Evolutionary conservation across 768 basidiomycete species (phyloP), one percentile per base, ranked within the genome.

Genomic region (Podaxis sp.): DNA sequence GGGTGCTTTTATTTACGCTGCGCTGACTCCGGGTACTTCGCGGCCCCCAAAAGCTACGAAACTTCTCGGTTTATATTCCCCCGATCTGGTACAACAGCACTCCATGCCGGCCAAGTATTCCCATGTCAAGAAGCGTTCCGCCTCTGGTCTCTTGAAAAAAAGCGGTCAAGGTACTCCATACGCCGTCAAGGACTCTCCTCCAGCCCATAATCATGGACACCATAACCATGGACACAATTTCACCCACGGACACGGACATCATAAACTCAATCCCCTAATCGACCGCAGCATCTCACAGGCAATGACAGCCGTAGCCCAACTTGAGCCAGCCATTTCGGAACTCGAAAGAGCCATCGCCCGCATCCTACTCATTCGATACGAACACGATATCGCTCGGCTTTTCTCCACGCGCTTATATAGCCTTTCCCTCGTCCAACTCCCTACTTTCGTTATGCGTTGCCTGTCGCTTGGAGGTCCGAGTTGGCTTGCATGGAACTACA

Each of bases 331-430:
- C 15, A 82, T 87, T 29, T 82, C 89, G 2, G 80, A 85, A 64
- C 80, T 90, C 62, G 89, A 90, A 69, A 83, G 85, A 4, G 79
- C 86, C 54, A 90, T 90, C 65, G 82, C 89, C 12, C 82, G 84
- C 29, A 80, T 90, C 59, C 80, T 90, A 9, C 78, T 90, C 62
- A 67, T 89, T 37, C 86, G 89, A 49, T 90, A 86, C 69, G 86
- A 90, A 59, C 87, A 88, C 58, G 89, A 91, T 72, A 89, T 91
- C 43, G 85, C 86, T 3, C 84, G 89, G 24, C 82, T 91, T 12
- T 90, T 86, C 74, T 89, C 87, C 3, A 88, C 89, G 2, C 82
- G 86, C 57, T 74, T 91, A 24, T 85, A 88, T 72, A 83, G 76
- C 67, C 75, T 90, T 60, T 78, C 89, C 1, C 82, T 89, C 59